Conservation (phyloP, 1,139 yeast species). For the Geotrichum fermentans region DNA sequence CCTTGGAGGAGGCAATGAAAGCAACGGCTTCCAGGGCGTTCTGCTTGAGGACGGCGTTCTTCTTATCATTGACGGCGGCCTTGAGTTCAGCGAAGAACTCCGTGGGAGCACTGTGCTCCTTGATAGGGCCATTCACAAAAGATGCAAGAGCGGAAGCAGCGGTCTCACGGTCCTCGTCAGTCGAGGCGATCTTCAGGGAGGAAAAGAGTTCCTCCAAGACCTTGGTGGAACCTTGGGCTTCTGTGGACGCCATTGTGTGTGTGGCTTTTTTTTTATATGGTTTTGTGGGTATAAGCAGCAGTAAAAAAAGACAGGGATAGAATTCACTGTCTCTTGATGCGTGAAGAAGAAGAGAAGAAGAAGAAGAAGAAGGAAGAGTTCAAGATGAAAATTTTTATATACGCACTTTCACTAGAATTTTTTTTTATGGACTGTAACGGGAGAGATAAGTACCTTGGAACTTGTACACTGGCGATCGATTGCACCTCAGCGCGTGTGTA, state of each 20-base stretch:
- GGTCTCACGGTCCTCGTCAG: slow-evolving; percentile 69
- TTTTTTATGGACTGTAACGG: too few relatives aligned
- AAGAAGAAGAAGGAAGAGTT: neutral
- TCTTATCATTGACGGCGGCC: slow-evolving; percentile 74
- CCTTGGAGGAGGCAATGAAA: slow-evolving; percentile 78
- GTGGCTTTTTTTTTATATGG: neutral
- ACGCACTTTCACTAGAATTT: neutral
- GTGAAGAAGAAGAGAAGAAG: neutral
- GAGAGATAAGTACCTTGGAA: too few relatives aligned
- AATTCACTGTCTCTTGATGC: slow-evolving; percentile 2
- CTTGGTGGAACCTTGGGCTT: slow-evolving; percentile 39
- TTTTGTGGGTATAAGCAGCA: neutral
- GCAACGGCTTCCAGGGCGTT: slow-evolving; percentile 80
- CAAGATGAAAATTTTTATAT: neutral
- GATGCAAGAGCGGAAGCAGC: slow-evolving; percentile 90
- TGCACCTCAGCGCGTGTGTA: too few relatives aligned
- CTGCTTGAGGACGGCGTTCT: slow-evolving; percentile 52
- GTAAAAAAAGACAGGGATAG: neutral
- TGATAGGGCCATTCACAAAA: slow-evolving; percentile 92
- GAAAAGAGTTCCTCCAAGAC: slow-evolving; percentile 91
- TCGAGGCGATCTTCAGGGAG: slow-evolving; percentile 82
- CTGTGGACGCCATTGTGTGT: slow-evolving; percentile 29
- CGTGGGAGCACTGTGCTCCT: slow-evolving; percentile 96
- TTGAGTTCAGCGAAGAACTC: slow-evolving; percentile 76
- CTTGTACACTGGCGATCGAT: too few relatives aligned